Conservation (phyloP, 805 yeast genomes). For the Kregervanrija fluxuum region DNA sequence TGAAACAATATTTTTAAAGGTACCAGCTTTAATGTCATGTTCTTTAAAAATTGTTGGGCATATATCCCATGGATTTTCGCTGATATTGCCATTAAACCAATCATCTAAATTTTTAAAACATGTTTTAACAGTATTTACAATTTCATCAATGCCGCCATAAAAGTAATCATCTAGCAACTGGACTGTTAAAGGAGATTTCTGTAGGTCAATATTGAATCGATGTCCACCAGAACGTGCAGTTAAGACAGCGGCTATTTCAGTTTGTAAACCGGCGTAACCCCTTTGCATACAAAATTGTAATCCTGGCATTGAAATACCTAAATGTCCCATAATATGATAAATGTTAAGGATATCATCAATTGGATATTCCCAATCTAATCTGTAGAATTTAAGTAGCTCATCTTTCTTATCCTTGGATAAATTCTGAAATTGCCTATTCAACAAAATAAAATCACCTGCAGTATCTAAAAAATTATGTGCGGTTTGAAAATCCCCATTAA, state of each 20-base stretch:
- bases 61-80: slow-evolving; percentile 25
- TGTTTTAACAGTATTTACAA: slow-evolving; percentile 29
- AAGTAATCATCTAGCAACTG: slow-evolving; percentile 39
- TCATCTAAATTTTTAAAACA: slow-evolving; percentile 32
- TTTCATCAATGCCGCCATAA: slow-evolving; percentile 47
- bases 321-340: slow-evolving; percentile 30
- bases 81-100: slow-evolving; percentile 33
- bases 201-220: slow-evolving; percentile 9
- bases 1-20: not conserved
- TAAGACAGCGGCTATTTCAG: slow-evolving; percentile 31
- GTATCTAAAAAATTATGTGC: slow-evolving; percentile 56
- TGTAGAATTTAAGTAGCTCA: slow-evolving; percentile 17
- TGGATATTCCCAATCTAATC: slow-evolving; percentile 37
- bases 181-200: slow-evolving; percentile 37
- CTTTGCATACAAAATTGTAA: slow-evolving; percentile 44
- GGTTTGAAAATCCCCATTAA: slow-evolving; percentile 36
- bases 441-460: slow-evolving; percentile 53
- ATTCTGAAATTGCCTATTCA: slow-evolving; percentile 32
- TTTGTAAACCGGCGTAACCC: slow-evolving; percentile 44
- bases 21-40: slow-evolving; percentile 1
- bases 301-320: slow-evolving; percentile 23
- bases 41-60: slow-evolving; percentile 22
- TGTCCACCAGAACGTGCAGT: slow-evolving; percentile 5
- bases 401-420: slow-evolving; percentile 8
- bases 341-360: slow-evolving; percentile 35